Evolutionary conservation across 1,284 basidiomycete genomes (phyloP).

Genomic region (Athelia sp.): DNA sequence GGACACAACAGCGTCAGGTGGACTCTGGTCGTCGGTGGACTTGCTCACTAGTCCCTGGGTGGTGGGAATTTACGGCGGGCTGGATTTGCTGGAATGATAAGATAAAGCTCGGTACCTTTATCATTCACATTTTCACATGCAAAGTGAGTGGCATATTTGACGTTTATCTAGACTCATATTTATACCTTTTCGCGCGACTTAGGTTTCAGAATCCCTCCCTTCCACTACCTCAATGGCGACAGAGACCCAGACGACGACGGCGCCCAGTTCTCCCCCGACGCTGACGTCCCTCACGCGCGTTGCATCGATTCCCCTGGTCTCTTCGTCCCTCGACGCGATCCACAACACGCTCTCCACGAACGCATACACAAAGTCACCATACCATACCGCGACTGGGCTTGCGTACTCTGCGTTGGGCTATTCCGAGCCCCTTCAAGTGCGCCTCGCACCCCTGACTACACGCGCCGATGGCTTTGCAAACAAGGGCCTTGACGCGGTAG

Average conservation of each 20-base stretch:
- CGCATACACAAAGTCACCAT: constrained; percentile 56
- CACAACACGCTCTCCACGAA: constrained; percentile 56
- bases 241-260: constrained; percentile 28
- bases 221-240: no score
- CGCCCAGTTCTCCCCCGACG: constrained; percentile 36
- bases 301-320: constrained; percentile 64
- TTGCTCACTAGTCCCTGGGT: no score
- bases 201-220: no score
- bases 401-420: constrained; percentile 55
- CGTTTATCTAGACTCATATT: no score
- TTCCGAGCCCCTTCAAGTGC: constrained; percentile 59
- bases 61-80: no score
- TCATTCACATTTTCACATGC: no score
- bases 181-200: no score
- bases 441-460: constrained; percentile 58
- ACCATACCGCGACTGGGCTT: constrained; percentile 55
- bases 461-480: constrained; percentile 63
- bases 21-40: no score
- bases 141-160: no score
- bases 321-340: constrained; percentile 53
- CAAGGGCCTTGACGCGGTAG: constrained; percentile 68
- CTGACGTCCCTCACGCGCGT: constrained; percentile 60
- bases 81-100: no score
- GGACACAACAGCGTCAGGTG: no score
- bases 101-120: no score